Base-by-base conservation (phyloP, 176 grass and related monocot genomes). In the Aegilops tauschii region DNA sequence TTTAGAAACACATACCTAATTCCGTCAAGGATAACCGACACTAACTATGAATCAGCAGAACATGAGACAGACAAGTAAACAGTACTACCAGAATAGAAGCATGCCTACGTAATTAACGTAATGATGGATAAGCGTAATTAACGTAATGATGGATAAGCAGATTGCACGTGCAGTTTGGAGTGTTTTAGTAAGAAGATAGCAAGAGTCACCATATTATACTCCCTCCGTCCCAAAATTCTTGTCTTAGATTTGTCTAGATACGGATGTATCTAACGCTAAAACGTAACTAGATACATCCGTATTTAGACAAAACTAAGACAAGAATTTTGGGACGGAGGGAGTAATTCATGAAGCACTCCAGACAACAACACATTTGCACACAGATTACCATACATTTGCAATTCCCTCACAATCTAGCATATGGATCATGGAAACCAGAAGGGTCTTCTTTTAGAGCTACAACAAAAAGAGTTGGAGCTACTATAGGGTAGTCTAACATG, bases 291-390 rank as follows among this genome's bases (percentile, higher is more conserved):
- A 30, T 30, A 2, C 30, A 30, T 30, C 30, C 30, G 30, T 30
- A 30, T 30, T 2, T 30, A 30, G 30, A 30, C 30, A 30, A 30
- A 30, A 1, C 1, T 30, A 30, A 30, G 30, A 30, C 30, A 30
- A 30, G 30, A 30, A 30, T 30, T 30, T 30, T 30, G 30, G 30
- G 30, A 30, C 30, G 30, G 30, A 30, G 30, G 30, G 30, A 30
- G 32, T 34, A 44, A 73, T 52, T 8, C 73, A 76, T 76, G 8
- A 30, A 50, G 14, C 73, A 52, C 47, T 76, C 73, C 17, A 52
- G 73, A 76, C 64, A 64, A 77, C 28, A 75, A 23, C 68, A 80
- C 3, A 68, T 81, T 31, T 91, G 77, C 81, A 88, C 62, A 91
- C 7, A 87, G 65, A 73, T 18, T 40, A 67, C 32, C 61, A 71